Evolutionary conservation across 2,329 filamentous ascomycete species (phyloP), one percentile per base, ranked within the genome.

Genomic region (Colletotrichum limetticola): DNA sequence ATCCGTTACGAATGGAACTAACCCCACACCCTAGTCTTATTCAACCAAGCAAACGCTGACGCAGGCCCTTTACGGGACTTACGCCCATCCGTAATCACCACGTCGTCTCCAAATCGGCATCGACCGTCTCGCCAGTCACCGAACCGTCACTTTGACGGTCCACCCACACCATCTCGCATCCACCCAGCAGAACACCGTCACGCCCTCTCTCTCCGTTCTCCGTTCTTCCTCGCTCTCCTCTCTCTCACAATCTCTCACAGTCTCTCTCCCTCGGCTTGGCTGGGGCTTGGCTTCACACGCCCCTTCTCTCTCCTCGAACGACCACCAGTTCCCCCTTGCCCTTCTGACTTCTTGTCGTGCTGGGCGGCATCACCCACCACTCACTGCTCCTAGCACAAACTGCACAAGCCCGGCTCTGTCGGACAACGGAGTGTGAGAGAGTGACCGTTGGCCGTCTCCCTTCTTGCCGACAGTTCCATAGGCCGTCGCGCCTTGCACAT

Each of bases 301-400:
- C 37, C 42, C 55, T 12, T n/a, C 46, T 14, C 28, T 24, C 28
- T 28, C 61, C 16, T 32, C 55, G 37, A 37, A 52, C n/a, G 30
- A 56, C 58, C 65, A 37, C 59, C 66, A 9, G 63, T 64, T 60
- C 60, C 60, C 67, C 60, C 64, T 55, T 72, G 68, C 62, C 64
- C 61, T 57, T 63, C 64, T 59, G 63, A 56, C 61, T 55, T 63
- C 42, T 52, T 66, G 67, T 53, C 56, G 12, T 12, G 49, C 37
- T 63, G 58, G 59, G 46, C 65, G 16, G 32, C 32, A 42, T 32
- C 61, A 58, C 57, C 64, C 61, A 37, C 49, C 61, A 65, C 56
- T 28, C 28, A 8, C 58, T 62, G 26, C 66, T 28, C 49, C 28
- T 8, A 28, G 28, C 65, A 58, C 49, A 67, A 66, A 16, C 49